A percentile compares a stretch with the other conserved stretches of the same genome.
Conservation (phyloP, 495 filamentous ascomycete species). For the Bryoglossum gracile region DNA sequence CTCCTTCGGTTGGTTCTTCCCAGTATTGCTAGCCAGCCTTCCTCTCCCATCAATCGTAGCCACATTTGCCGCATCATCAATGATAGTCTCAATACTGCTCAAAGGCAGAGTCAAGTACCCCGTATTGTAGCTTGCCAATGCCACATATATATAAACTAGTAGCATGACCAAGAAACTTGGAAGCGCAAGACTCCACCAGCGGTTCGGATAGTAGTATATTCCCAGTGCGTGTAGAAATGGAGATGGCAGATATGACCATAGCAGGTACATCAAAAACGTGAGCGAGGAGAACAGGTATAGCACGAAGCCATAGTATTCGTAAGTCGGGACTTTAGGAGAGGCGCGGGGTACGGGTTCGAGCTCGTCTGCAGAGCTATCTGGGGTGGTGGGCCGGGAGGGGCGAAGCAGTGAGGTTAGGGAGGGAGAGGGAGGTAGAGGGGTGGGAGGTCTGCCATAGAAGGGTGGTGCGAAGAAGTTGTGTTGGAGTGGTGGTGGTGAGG, state of each 20-base stretch:
- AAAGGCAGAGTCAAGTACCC: constrained; percentile 78
- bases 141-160: constrained; percentile 88
- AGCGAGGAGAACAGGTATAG: constrained; percentile 79
- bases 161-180: constrained; percentile 84
- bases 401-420: constrained; percentile 93
- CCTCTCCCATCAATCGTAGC: constrained; percentile 73
- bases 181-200: constrained; percentile 94
- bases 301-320: constrained; percentile 98
- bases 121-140: constrained; percentile 85
- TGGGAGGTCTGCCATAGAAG: constrained; percentile 83
- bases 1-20: constrained; percentile 38
- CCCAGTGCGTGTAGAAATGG: constrained; percentile 88
- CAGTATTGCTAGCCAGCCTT: constrained; percentile 42
- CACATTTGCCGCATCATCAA: constrained; percentile 82
- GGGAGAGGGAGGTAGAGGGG: constrained; percentile 86
- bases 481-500: constrained; percentile 25
- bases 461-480: constrained; percentile 69
- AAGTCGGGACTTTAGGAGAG: constrained; percentile 88
- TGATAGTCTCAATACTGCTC: constrained; percentile 77
- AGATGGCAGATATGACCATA: constrained; percentile 91
- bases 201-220: constrained; percentile 93
- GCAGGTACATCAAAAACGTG: constrained; percentile 79
- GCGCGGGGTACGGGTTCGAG: constrained; percentile 76
- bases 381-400: constrained; percentile 83
- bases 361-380: constrained; percentile 83